Evolutionary conservation across 306 rosid genomes (phyloP).

Genomic region (Prinsepia uniflora): DNA sequence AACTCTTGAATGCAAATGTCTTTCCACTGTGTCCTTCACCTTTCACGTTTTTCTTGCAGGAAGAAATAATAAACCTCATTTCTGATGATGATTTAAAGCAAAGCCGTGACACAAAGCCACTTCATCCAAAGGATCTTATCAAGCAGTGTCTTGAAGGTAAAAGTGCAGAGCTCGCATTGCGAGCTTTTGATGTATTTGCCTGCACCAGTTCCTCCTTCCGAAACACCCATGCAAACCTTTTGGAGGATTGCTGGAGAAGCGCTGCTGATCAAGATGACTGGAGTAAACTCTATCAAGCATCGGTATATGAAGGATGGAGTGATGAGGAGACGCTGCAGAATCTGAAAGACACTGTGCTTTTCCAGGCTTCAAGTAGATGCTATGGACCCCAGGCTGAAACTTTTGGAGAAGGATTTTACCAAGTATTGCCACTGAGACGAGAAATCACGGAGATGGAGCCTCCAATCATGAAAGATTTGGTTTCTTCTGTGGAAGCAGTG

Average conservation of each 20-base stretch:
- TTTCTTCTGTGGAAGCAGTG: conserved; percentile 66
- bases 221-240: conserved; percentile 48
- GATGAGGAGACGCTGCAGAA: conserved; percentile 68
- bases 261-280: conserved; percentile 77
- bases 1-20: neutral
- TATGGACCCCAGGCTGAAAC: conserved; percentile 63
- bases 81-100: conserved; percentile 46
- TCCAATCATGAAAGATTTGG: conserved; percentile 31
- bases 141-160: conserved; percentile 63
- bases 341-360: conserved; percentile 52
- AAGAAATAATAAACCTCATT: conserved; percentile 50
- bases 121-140: conserved; percentile 75
- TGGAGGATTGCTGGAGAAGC: conserved; percentile 90
- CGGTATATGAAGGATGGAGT: conserved; percentile 70
- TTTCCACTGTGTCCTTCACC: neutral
- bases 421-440: conserved; percentile 63
- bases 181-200: conserved; percentile 72
- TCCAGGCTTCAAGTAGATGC: conserved; percentile 77
- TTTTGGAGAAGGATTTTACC: conserved; percentile 77
- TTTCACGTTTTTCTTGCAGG: conserved; percentile 47
- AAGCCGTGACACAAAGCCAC: conserved; percentile 48
- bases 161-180: conserved; percentile 48
- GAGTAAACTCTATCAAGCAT: conserved; percentile 57
- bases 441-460: conserved; percentile 52
- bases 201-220: conserved; percentile 89